A percentile compares a stretch with the other conserved stretches of the same genome.
These are phyloP conservation scores for Volutella citrinella DNA, from an alignment of 2,329 filamentous ascomycete genomes.

Conservation along the genomic window DNA sequence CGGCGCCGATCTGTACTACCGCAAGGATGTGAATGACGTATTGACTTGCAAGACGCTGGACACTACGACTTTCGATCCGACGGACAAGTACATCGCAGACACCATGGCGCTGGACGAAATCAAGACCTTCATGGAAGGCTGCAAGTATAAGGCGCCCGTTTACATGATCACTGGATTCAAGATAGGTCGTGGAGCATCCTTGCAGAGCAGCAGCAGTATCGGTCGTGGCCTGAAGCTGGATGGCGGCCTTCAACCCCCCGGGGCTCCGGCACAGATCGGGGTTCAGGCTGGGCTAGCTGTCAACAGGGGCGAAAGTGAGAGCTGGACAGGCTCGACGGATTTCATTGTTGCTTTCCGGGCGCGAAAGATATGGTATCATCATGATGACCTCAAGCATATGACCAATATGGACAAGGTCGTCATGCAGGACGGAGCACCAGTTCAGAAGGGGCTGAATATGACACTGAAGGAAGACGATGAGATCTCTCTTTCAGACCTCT, in stretches of 20 bases:
- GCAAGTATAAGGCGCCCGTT: slow-evolving; percentile 1
- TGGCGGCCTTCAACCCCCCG: background rate
- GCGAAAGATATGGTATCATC: slow-evolving; percentile 1
- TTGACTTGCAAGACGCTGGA: background rate
- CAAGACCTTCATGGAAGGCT: background rate
- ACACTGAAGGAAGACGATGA: slow-evolving; percentile 4
- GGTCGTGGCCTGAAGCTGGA: background rate
- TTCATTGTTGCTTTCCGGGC: slow-evolving; percentile 3
- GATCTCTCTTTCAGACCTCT: background rate
- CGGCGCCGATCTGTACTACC: background rate
- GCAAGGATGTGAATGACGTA: background rate
- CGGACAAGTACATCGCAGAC: background rate
- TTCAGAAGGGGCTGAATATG: slow-evolving; percentile 1
- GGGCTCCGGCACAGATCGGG: background rate
- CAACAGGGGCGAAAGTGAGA: background rate
- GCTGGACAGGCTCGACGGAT: background rate
- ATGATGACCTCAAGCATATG: background rate
- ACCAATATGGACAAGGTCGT: background rate
- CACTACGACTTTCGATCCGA: slow-evolving; percentile 2
- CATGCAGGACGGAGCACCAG: slow-evolving; percentile 1
- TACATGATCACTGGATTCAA: slow-evolving; percentile 9
- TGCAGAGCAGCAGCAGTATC: background rate
- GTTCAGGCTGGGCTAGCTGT: background rate
- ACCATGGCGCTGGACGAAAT: background rate
- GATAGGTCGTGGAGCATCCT: slow-evolving; percentile 1